Conservation (phyloP, 371 early-diverging fungal species). For the Globomyces sp. region DNA sequence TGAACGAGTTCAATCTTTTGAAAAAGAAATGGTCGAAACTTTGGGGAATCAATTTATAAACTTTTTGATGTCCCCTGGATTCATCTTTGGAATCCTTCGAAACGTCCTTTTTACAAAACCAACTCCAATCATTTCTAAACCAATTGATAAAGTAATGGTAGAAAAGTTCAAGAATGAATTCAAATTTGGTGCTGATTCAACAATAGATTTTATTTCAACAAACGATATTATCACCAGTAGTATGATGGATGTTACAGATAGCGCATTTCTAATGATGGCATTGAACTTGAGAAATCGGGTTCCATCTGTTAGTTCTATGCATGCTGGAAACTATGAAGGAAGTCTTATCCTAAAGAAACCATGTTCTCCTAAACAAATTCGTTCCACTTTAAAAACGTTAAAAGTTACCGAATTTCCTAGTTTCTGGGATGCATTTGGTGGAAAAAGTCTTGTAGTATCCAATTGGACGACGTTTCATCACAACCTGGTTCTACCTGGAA, state of each 20-base stretch:
- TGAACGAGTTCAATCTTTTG: constrained; percentile 1
- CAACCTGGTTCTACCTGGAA: neutral
- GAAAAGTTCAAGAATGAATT: neutral
- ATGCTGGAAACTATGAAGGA: constrained; percentile 20
- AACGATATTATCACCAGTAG: constrained; percentile 15
- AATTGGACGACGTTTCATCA: constrained; percentile 16
- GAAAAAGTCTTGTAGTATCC: constrained; percentile 6
- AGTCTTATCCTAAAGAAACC: neutral
- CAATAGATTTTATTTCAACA: neutral
- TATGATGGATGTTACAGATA: neutral
- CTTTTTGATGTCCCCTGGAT: neutral
- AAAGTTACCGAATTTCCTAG: neutral
- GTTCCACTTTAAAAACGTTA: neutral
- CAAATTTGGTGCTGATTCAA: neutral
- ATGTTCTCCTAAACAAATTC: neutral
- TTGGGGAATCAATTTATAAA: constrained; percentile 1
- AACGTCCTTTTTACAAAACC: neutral
- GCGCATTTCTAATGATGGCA: constrained; percentile 15
- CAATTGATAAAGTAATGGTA: neutral
- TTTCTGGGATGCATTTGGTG: constrained; percentile 4
- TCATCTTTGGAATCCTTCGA: neutral
- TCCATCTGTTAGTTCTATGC: neutral
- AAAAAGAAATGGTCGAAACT: neutral
- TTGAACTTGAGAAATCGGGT: constrained; percentile 13
- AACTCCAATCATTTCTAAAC: neutral